These are phyloP conservation scores for Batkoa obscura DNA, from an alignment of 371 early-diverging fungal genomes.

Conservation along the genomic window DNA sequence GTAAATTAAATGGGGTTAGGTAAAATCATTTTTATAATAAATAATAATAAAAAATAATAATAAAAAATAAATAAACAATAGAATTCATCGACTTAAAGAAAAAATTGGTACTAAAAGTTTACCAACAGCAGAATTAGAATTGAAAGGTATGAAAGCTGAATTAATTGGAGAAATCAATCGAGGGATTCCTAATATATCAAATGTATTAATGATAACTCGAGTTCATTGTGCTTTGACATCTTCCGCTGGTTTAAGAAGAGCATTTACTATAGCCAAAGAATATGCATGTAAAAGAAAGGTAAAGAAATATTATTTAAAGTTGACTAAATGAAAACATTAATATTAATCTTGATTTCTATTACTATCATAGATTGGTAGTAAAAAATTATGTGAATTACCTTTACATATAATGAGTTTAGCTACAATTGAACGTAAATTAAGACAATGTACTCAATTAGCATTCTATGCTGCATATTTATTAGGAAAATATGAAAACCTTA, in stretches of 20 bases:
- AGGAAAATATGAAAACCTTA: conserved; percentile 23
- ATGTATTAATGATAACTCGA: conserved; percentile 44
- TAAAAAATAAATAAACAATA: no score
- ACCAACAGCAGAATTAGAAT: conserved; percentile 49
- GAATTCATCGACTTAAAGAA: conserved; percentile 36
- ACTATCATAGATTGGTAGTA: conserved; percentile 13
- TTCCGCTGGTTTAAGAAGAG: conserved; percentile 20
- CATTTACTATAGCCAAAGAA: conserved; percentile 29
- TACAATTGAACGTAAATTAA: conserved; percentile 24
- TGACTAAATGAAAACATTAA: no score
- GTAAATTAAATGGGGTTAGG: conserved; percentile 29
- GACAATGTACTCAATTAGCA: conserved; percentile 25
- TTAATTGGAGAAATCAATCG: conserved; percentile 28
- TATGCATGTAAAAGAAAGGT: conserved; percentile 33
- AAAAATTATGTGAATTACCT: conserved; percentile 23
- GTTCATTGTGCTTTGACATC: conserved; percentile 32
- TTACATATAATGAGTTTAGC: conserved; percentile 34
- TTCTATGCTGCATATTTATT: conserved; percentile 32
- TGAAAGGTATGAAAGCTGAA: conserved; percentile 29
- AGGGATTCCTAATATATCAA: conserved; percentile 36
- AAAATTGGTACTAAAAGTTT: conserved; percentile 44
- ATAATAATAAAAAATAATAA: no score
- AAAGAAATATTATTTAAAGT: neutral
- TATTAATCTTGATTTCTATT: neutral
- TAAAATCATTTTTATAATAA: conserved; percentile 1